Conservation (phyloP, 352 stramenopile species). For the Globisporangium perplexum region DNA sequence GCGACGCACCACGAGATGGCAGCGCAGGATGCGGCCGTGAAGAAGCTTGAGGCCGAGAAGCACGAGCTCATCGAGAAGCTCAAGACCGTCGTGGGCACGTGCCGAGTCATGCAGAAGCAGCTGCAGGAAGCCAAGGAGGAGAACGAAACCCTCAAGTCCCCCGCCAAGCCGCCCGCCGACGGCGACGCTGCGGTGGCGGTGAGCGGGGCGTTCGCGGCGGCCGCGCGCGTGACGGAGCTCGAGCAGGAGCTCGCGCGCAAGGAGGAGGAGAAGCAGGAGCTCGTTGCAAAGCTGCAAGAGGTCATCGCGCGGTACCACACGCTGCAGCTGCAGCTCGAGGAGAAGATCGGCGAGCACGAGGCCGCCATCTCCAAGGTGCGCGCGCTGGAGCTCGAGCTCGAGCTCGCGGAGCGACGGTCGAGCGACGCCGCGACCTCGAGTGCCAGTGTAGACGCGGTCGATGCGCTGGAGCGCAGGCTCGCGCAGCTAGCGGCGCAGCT, state of each 20-base stretch:
- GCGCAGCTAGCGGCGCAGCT: conserved; percentile 20
- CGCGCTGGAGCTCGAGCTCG: conserved; percentile 48
- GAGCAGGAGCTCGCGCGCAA: conserved; percentile 31
- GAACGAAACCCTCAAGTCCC: conserved; percentile 37
- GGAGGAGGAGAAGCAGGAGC: conserved; percentile 40
- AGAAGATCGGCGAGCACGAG: conserved; percentile 41
- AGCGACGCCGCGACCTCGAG: conserved; percentile 15
- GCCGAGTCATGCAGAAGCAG: conserved; percentile 66
- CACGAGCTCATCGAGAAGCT: conserved; percentile 74
- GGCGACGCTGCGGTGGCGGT: not conserved
- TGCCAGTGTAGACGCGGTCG: conserved; percentile 9
- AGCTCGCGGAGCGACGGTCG: conserved; percentile 9
- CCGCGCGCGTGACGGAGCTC: conserved; percentile 20
- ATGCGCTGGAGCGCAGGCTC: conserved; percentile 26
- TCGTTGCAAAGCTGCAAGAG: conserved; percentile 45
- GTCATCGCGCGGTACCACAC: conserved; percentile 40
- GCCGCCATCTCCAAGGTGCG: conserved; percentile 39
- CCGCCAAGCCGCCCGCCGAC: conserved; percentile 17
- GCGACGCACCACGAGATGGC: conserved; percentile 9
- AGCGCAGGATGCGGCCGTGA: conserved; percentile 21
- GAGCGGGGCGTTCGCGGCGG: conserved; percentile 12
- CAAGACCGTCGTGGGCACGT: conserved; percentile 63
- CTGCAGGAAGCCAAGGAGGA: conserved; percentile 56
- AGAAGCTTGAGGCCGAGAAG: conserved; percentile 60
- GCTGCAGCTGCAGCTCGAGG: conserved; percentile 47